Evolutionary conservation across 345 rosid species (phyloP), one percentile per base, ranked within the genome.

Genomic region (Adansonia digitata): DNA sequence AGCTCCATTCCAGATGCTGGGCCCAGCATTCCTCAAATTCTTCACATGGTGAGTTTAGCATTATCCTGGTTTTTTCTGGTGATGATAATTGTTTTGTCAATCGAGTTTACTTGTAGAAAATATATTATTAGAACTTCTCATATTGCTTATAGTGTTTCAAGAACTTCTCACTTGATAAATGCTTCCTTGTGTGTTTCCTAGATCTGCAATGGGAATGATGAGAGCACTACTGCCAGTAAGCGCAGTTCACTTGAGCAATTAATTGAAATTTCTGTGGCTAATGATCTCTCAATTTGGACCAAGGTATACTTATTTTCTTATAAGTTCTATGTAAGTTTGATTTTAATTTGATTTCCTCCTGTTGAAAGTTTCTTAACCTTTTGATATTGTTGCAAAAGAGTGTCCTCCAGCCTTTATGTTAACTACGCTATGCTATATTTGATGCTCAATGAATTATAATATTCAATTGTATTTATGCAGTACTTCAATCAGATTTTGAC

Each of bases 401-500:
- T 46, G n/a, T 69, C 17, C 13, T 69, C 37, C 24, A 26, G 48
- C 27, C 67, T n/a, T 4, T 18, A 27, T 37, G 61, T 62, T 20
- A 39, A 74, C 12, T 60, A 11, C 60, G 31, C 69, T 26, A 39
- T 42, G 49, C 13, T 37, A 64, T 70, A 48, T 35, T 27, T 31
- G 13, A 53, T 34, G 26, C 35, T 22, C 48, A 31, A 60, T 5
- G 27, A 24, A 69, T 7, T 56, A 40, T 63, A 46, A 74, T 49
- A 57, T 52, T 62, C 15, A 45, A 63, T 65, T 75, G 59, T 45
- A 39, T 77, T n/a, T 81, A 61, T 78, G 83, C 97, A 96, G 99
- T 96, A 92, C 84, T 92, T 96, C 87, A 96, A 93, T 86, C 99
- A 92, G 85, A 93, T 96, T 83, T 85, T 93, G 90, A 90, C 97